Base-by-base conservation (phyloP, 202 grass and related monocot genomes). In the Setaria italica region DNA sequence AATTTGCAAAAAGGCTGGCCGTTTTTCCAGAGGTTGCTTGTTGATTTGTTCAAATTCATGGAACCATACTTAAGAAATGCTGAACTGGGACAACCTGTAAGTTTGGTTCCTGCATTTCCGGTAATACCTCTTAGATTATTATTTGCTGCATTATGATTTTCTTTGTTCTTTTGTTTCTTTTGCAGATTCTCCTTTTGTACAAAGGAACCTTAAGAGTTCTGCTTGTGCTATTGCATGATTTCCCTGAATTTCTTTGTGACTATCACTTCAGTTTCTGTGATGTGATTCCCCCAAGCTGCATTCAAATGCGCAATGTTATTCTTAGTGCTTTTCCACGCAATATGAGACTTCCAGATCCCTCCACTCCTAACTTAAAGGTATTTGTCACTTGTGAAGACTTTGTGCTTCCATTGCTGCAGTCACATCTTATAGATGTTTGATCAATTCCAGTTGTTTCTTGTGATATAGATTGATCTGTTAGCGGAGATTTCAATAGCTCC, bases 211-310 rank as follows among this genome's bases (percentile, higher is more conserved):
- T 99, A 69, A 91, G 92, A 50, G 92, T 99, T 67, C 84, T 99
- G 45, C 96, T 99, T 80, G 96, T 99, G 35, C 90, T 99, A 76
- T 77, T 99, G 56, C 96, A 99, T 72, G 96, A 99, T 83, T 99
- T 99, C 66, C 96, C 96, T 74, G 96, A 99, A 85, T 99, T 99
- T 86, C 90, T 99, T 62, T 99, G 93, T n/a, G 96, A 99, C 60
- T 99, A 95, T 66, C 93, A 99, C 90, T 95, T 99, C 73, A 99
- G 90, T 91, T 96, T 99, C 78, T 99, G 93, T 88, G 93, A 99
- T 85, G 91, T 96, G 79, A 99, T 99, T 77, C 96, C 96, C 63
- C 63, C 96, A 70, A 94, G 79, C 75, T 99, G 96, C 88, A 99
- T 99, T 85, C 96, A 99, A 73, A 94, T 99, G 91, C 96, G 96